A percentile compares a stretch with the other conserved stretches of the same genome.
Evolutionary conservation across 139 green algal species (phyloP).

Genomic region (Chlorella sorokiniana): DNA sequence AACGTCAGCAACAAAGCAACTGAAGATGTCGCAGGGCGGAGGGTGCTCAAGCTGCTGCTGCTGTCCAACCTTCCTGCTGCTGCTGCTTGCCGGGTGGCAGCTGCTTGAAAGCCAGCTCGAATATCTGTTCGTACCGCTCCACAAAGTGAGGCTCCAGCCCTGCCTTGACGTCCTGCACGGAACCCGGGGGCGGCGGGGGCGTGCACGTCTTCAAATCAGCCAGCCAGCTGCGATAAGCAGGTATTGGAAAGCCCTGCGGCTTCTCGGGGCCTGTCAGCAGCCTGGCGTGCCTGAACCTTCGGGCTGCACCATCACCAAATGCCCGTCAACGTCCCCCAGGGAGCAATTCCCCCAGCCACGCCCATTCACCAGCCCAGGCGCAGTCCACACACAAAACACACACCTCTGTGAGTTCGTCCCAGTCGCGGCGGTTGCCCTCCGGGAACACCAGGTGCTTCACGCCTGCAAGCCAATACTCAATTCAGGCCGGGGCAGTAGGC

Average conservation of each 20-base stretch:
- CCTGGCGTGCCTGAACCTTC: too few species aligned
- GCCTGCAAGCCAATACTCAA: conserved; percentile 52
- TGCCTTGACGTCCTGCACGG: conserved; percentile 72
- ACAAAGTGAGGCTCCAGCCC: conserved; percentile 90
- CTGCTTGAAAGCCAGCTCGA: conserved; percentile 60
- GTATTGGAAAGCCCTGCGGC: neutral
- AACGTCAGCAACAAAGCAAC: too few species aligned
- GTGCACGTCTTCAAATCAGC: neutral
- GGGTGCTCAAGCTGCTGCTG: neutral
- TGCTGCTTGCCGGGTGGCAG: neutral
- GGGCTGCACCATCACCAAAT: neutral
- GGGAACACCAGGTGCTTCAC: conserved; percentile 86
- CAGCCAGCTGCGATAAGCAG: neutral
- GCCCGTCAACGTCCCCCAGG: neutral
- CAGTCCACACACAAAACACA: neutral
- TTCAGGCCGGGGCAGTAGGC: too few species aligned
- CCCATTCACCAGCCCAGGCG: neutral
- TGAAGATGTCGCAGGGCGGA: too few species aligned
- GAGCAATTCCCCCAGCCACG: conserved; percentile 6
- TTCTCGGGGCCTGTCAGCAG: too few species aligned
- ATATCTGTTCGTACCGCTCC: conserved; percentile 86
- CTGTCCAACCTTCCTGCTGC: neutral
- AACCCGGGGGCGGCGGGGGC: too few species aligned
- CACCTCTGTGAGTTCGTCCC: conserved; percentile 82
- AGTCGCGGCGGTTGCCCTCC: conserved; percentile 89